Conservation (phyloP, 345 rosid species). For the Gossypium thurberi region DNA sequence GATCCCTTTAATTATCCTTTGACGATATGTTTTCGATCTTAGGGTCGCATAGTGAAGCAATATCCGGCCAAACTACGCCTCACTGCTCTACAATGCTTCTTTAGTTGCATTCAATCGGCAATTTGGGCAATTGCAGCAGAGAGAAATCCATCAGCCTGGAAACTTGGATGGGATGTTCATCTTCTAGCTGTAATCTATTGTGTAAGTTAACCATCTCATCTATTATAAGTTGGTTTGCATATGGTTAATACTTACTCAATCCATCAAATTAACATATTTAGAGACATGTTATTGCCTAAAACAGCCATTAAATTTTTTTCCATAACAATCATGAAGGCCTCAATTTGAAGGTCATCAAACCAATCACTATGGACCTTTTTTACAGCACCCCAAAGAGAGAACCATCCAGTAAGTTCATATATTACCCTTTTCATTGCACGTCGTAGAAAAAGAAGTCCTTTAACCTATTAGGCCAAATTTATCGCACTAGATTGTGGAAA, state of each 20-base stretch:
- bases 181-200: conserved; percentile 78
- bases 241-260: background rate
- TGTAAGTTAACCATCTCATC: conserved; percentile 31
- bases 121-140: conserved; percentile 54
- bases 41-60: conserved; percentile 53
- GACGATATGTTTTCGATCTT: background rate
- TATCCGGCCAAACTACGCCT: conserved; percentile 65
- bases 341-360: background rate
- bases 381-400: background rate
- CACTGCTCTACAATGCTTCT: conserved; percentile 66
- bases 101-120: conserved; percentile 65
- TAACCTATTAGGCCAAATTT: background rate
- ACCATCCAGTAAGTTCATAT: background rate
- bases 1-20: background rate
- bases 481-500: background rate
- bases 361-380: background rate
- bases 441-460: background rate
- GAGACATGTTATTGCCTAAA: background rate
- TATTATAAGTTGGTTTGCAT: background rate
- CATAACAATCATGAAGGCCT: background rate
- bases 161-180: conserved; percentile 59
- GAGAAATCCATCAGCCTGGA: conserved; percentile 66
- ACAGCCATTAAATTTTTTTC: background rate
- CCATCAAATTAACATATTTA: background rate
- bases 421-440: background rate